These are phyloP conservation scores for Hordeum pubiflorum DNA, from an alignment of 202 grass and related monocot genomes.

Conservation along the genomic window DNA sequence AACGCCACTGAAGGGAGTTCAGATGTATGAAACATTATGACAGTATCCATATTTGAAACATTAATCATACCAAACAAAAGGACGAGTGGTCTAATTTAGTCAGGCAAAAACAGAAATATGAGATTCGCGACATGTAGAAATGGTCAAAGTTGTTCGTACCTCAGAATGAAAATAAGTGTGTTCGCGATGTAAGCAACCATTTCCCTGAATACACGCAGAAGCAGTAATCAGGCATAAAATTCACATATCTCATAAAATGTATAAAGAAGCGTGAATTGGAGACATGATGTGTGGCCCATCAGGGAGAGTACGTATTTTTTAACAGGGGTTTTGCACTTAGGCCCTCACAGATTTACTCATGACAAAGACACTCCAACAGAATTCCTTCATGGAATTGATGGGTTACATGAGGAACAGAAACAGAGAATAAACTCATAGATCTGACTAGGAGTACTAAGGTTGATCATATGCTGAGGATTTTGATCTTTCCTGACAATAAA, in stretches of 20 bases:
- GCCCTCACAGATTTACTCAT: not conserved
- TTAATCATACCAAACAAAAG: conserved; percentile 14
- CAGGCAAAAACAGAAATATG: conserved; percentile 1
- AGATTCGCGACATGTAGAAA: not conserved
- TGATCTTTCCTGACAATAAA: no score
- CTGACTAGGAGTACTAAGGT: not conserved
- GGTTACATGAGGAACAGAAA: no score
- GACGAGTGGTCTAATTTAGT: not conserved
- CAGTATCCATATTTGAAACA: not conserved
- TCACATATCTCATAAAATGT: not conserved
- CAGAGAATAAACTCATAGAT: not conserved
- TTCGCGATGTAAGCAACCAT: conserved; percentile 98
- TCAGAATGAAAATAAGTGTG: conserved; percentile 94
- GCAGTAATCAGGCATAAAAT: conserved; percentile 17
- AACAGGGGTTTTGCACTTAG: not conserved
- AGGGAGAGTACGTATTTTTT: not conserved
- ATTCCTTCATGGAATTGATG: not conserved
- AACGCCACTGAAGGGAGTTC: conserved; percentile 62
- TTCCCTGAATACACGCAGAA: conserved; percentile 67
- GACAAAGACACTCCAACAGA: not conserved
- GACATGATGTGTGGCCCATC: not conserved
- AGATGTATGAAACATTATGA: not conserved
- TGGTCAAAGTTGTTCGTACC: conserved; percentile 35
- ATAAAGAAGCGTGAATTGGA: not conserved
- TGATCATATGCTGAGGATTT: no score